phyloP scores from a whole-genome alignment of 371 early-diverging fungal genomes.

The Haplosporangium sp. region DNA sequence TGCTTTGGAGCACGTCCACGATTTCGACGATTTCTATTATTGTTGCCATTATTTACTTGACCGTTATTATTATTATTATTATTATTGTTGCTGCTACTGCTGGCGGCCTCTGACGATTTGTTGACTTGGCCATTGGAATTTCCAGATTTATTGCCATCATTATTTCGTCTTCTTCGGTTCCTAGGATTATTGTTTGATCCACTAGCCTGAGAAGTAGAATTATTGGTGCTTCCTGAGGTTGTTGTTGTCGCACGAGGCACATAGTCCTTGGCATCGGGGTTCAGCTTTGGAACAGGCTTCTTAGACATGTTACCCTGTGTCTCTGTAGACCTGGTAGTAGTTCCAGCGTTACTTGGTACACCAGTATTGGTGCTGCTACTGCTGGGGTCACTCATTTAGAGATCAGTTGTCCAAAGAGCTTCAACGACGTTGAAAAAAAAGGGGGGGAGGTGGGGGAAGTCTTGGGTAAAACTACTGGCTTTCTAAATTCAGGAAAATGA shows the following conservation, averaged over 20 bases:
- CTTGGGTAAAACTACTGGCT: background rate
- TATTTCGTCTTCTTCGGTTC: constrained; percentile 30
- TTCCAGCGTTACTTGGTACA: background rate
- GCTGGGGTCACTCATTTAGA: constrained; percentile 13
- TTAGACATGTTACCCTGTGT: constrained; percentile 4
- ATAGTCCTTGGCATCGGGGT: constrained; percentile 53
- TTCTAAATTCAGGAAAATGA: too few relatives aligned
- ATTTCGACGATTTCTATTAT: constrained; percentile 28
- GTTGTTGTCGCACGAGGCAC: constrained; percentile 29
- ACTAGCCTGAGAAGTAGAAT: background rate
- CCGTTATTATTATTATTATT: constrained; percentile 1
- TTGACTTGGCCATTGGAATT: background rate
- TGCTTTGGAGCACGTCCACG: constrained; percentile 18
- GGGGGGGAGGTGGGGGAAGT: too few relatives aligned
- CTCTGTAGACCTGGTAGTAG: background rate
- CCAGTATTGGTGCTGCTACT: constrained; percentile 10
- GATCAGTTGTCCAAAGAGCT: background rate
- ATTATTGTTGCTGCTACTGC: background rate
- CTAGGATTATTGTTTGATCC: constrained; percentile 16
- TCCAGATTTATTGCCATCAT: constrained; percentile 15
- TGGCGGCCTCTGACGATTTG: background rate
- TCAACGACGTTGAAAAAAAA: background rate
- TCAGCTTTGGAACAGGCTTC: constrained; percentile 19
- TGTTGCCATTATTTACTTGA: constrained; percentile 7
- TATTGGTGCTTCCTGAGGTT: background rate